Evolutionary conservation across 805 yeast genomes (phyloP).

Genomic region (Candida endomychidarum): DNA sequence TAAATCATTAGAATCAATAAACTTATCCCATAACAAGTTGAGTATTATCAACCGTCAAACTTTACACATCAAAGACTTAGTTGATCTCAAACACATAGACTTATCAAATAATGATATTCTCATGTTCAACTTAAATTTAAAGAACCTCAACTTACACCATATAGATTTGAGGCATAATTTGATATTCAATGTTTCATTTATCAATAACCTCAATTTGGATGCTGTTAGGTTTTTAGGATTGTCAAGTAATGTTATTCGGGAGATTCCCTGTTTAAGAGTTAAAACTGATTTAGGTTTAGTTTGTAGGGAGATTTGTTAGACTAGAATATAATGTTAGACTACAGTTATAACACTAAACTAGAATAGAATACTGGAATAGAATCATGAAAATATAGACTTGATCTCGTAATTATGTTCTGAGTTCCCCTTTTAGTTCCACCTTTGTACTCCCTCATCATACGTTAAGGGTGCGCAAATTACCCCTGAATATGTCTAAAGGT

Average conservation of each 20-base stretch:
- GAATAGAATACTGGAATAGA: no score
- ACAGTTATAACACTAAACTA: no score
- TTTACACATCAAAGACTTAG: conserved; percentile 15
- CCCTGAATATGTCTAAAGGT: conserved; percentile 27
- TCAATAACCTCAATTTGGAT: background rate
- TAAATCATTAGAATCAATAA: conserved; percentile 17
- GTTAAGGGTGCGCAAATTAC: no score
- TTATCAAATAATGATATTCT: conserved; percentile 28
- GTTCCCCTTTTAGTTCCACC: no score
- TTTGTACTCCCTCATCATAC: no score
- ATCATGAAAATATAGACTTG: no score
- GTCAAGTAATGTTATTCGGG: conserved; percentile 2
- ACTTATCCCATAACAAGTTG: conserved; percentile 29
- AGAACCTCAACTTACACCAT: conserved; percentile 14
- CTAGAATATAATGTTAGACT: no score
- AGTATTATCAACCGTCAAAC: conserved; percentile 16
- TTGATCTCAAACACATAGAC: conserved; percentile 17
- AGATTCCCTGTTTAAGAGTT: background rate
- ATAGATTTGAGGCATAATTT: conserved; percentile 22
- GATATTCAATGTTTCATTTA: conserved; percentile 1
- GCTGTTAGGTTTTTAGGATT: conserved; percentile 2
- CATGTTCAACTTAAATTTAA: conserved; percentile 10
- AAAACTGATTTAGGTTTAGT: conserved; percentile 1
- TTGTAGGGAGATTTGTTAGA: no score
- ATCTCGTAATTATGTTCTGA: no score